Conservation (phyloP, 2,329 filamentous ascomycete genomes). For the Talaromyces sp. region DNA sequence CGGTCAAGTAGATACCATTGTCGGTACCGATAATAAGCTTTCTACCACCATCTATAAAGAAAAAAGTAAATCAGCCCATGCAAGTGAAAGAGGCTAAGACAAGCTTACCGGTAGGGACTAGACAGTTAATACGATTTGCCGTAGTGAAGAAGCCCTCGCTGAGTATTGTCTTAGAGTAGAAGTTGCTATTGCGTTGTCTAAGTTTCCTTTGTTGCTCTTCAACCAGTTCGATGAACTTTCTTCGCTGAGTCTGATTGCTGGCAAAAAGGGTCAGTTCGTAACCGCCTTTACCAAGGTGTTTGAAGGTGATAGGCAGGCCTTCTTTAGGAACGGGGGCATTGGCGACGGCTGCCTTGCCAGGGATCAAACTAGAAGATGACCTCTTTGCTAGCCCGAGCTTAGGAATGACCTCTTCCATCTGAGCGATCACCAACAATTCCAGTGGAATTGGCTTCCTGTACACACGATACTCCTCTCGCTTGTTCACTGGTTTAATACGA, state of each 20-base stretch:
- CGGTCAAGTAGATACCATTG: conserved; percentile 84
- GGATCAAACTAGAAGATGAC: conserved; percentile 78
- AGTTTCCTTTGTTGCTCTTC: conserved; percentile 84
- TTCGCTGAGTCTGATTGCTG: conserved; percentile 74
- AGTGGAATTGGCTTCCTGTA: conserved; percentile 93
- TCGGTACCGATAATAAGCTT: conserved; percentile 95
- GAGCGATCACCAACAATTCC: conserved; percentile 84
- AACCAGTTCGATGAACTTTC: conserved; percentile 97
- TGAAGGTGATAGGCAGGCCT: conserved; percentile 92
- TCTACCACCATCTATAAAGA: conserved; percentile 72
- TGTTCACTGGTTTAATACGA: conserved; percentile 84
- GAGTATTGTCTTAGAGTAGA: conserved; percentile 62
- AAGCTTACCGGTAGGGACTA: conserved; percentile 75
- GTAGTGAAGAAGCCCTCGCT: conserved; percentile 89
- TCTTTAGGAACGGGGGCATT: conserved; percentile 56
- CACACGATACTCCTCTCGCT: conserved; percentile 89
- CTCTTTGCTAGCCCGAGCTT: conserved; percentile 74
- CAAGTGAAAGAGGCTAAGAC: too few species aligned
- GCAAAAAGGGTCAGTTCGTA: conserved; percentile 90
- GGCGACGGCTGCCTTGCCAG: conserved; percentile 50
- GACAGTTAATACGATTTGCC: conserved; percentile 86
- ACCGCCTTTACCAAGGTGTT: conserved; percentile 89
- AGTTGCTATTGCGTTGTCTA: conserved; percentile 64
- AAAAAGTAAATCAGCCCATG: background rate
- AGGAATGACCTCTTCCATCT: conserved; percentile 95